A percentile compares a stretch with the other conserved stretches of the same genome.
phyloP scores from a whole-genome alignment of 2,329 filamentous ascomycete species.

The Talaromyces funiculosus region DNA sequence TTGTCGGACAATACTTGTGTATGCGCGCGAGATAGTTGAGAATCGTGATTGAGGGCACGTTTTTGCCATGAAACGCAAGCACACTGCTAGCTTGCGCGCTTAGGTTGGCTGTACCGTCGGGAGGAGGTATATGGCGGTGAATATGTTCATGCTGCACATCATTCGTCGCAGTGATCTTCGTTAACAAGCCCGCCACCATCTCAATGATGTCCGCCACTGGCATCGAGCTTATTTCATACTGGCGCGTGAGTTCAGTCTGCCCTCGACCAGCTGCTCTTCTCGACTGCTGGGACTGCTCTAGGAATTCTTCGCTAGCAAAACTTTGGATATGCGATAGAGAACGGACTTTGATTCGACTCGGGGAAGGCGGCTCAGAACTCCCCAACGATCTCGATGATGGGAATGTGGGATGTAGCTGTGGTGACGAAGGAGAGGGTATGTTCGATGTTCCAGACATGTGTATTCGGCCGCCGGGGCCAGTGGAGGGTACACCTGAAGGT shows the following conservation, averaged over 20 bases:
- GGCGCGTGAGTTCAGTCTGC: conserved; percentile 46
- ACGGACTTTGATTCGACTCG: conserved; percentile 68
- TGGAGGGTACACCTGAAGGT: background rate
- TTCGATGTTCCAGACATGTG: conserved; percentile 6
- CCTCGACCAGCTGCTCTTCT: conserved; percentile 28
- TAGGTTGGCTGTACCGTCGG: conserved; percentile 54
- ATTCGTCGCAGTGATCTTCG: conserved; percentile 96
- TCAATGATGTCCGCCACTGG: conserved; percentile 96
- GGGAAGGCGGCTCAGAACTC: conserved; percentile 42
- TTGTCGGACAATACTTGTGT: conserved; percentile 98
- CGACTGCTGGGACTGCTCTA: conserved; percentile 49
- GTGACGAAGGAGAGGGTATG: conserved; percentile 38
- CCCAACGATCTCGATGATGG: conserved; percentile 40
- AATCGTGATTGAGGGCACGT: conserved; percentile 94
- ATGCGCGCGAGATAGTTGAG: conserved; percentile 92
- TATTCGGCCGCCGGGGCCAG: background rate
- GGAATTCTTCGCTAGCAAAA: conserved; percentile 72
- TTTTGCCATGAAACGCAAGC: conserved; percentile 95
- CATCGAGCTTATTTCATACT: conserved; percentile 96
- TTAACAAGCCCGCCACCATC: conserved; percentile 94
- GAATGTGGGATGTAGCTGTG: conserved; percentile 42
- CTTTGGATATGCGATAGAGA: conserved; percentile 88
- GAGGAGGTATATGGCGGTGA: conserved; percentile 64
- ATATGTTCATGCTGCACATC: conserved; percentile 88
- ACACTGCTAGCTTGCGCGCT: conserved; percentile 66